Evolutionary conservation across 2,329 filamentous ascomycete genomes (phyloP), one percentile per base, ranked within the genome.

Genomic region (Trichoderma koningiopsis): DNA sequence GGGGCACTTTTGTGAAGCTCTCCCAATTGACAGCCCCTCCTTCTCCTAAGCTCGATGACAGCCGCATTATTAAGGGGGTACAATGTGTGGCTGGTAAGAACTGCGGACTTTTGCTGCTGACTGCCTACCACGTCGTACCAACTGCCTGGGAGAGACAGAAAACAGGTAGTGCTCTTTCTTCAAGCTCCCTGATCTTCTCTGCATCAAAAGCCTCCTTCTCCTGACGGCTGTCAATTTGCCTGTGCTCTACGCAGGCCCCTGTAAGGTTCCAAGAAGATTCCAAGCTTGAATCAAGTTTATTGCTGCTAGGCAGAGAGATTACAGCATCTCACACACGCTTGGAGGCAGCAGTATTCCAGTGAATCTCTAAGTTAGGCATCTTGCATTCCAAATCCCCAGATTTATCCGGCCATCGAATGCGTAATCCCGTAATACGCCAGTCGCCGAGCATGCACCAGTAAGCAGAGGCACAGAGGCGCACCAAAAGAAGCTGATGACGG

Each of bases 1-100:
- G 63, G 63, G 63, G 63, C 63, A 66, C 63, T 66, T 66, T 66
- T 66, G 63, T 35, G 63, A 66, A 40, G 63, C 63, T 66, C 62
- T 63, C 60, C 47, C 60, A 37, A 29, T 59, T 53, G 60, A 63
- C 16, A 49, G 60, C 27, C 59, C 59, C 62, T 52, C 62, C 52
- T 27, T 43, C 37, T 66, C 24, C 37, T 49, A 29, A 35, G 53
- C 37, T 58, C 43, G 53, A 35, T 57, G 63, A 57, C 63, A 66
- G 63, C 37, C n/a, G 63, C 33, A 66, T 58, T 40, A 40, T 43
- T 43, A 62, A 66, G 43, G 62, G 62, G 63, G 63, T 49, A 31
- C 53, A 35, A 49, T 35, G 63, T 66, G 63, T 66, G 63, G 63
- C 63, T 66, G 53, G 37, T 53, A 40, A n/a, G 14, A 11, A 58